Evolutionary conservation across 2,329 filamentous ascomycete species (phyloP), one percentile per base, ranked within the genome.

Genomic region (Clonostachys rosea): DNA sequence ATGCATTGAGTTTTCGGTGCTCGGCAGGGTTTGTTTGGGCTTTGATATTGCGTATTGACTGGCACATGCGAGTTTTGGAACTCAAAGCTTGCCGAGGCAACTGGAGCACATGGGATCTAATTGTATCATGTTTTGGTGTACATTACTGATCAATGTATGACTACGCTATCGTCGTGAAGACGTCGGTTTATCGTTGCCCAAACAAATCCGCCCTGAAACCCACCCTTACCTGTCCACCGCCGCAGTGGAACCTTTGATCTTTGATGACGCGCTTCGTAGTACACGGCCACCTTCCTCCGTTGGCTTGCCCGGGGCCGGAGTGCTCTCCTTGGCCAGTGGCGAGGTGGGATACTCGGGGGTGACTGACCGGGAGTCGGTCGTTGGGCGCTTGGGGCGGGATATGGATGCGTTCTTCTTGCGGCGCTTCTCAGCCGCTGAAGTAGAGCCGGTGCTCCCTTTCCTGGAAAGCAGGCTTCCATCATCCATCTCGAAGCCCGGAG

Each of bases 321-420:
- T 75, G 50, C 69, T 75, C 53, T 76, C 76, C 45, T 66, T 68
- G 7, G 75, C 72, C 49, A 82, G 58, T 4, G 77, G 78, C 4
- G 78, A 81, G 6, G 42, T 43, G 5, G 77, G 67, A 16, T 69
- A 68, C 40, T 82, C 78, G 1, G 78, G 78, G 4, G 78, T 80
- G 4, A 76, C 68, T 5, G 76, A 80, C 44, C 78, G 63, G 5
- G 73, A 74, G 42, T 81, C 76, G 5, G 65, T 63, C 1, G 67
- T 67, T 0, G 71, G 61, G 34, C 45, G 54, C 50, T 67, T 70
- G 20, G 69, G 62, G 33, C 62, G 60, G 6, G 73, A 44, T n/a
- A 41, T 40, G 16, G 48, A 47, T 7, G 16, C 34, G 18, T 46
- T 17, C 63, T 77, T 80, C 65, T 76, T 79, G 36, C 76, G 66